A percentile compares a stretch with the other conserved stretches of the same genome.
These are phyloP conservation scores for Globisporangium solare DNA, from an alignment of 352 stramenopile genomes.

Conservation along the genomic window DNA sequence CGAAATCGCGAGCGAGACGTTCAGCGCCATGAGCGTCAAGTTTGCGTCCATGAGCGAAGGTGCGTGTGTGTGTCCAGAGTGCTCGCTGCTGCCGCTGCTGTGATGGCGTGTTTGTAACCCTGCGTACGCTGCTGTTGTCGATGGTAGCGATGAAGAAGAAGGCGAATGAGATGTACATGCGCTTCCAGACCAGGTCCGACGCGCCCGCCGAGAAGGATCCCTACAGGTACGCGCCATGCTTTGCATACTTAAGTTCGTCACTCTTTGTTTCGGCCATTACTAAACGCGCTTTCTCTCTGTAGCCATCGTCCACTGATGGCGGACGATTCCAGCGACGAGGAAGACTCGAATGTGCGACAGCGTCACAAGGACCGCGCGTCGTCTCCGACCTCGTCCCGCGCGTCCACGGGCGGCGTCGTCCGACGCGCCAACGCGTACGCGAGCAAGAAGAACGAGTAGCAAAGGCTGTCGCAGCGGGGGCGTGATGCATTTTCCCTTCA, in stretches of 20 bases:
- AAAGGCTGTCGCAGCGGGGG: not conserved
- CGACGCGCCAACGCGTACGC: conserved; percentile 22
- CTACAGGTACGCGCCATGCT: conserved; percentile 36
- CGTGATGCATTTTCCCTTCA: not conserved
- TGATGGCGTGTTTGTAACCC: not conserved
- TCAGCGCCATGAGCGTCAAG: conserved; percentile 60
- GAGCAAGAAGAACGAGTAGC: conserved; percentile 63
- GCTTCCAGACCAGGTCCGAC: conserved; percentile 70
- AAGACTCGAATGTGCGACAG: conserved; percentile 49
- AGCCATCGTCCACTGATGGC: conserved; percentile 74
- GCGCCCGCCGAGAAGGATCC: conserved; percentile 42
- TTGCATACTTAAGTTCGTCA: too few species aligned
- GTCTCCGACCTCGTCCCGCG: conserved; percentile 16
- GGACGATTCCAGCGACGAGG: conserved; percentile 64
- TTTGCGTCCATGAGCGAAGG: conserved; percentile 77
- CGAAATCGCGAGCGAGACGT: conserved; percentile 73
- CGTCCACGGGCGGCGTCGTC: conserved; percentile 15
- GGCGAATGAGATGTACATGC: conserved; percentile 80
- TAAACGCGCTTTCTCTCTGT: not conserved
- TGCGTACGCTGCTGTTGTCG: conserved; percentile 1
- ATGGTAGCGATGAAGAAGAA: conserved; percentile 68
- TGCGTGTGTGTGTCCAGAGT: conserved; percentile 7
- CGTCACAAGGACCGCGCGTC: conserved; percentile 28
- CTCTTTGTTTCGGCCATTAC: not conserved
- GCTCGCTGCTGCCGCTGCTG: not conserved